Base-by-base conservation (phyloP, 2,329 filamentous ascomycete genomes). In the Penicillium sp. region DNA sequence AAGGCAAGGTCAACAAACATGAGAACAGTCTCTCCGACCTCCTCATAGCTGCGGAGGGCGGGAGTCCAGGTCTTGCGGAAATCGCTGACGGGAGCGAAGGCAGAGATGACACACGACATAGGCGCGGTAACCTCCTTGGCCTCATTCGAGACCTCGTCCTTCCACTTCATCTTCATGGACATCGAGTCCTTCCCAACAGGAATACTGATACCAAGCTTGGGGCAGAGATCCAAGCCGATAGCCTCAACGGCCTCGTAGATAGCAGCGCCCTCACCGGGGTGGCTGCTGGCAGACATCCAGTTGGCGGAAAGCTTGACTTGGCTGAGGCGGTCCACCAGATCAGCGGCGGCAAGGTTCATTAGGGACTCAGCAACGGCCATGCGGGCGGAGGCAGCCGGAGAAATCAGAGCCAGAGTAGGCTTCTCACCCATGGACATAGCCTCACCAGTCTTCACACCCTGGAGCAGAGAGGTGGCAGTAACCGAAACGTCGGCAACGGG, bases 381-480 rank as follows among this genome's bases (percentile, higher is more conserved):
- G 52, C 93, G 87, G 16, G 95, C 93, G 21, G 95, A 98, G 22
- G 95, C 91, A 44, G 87, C 90, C 3, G 93, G 85, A 4, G 90
- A 93, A 57, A 99, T 96, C 22, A 99, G 82, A 6, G 95, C 95
- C 54, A 99, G 78, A 0, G 88, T 89, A 43, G 93, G 91, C 76
- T 90, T 95, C 77, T 97, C 93, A 33, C 95, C 95, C 89, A 96
- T 96, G 1, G 92, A 89, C 91, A 98, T 96, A n/a, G 93, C 93
- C 75, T 98, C 95, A 65, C 95, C 95, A 27, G 88, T 90, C 68
- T 84, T 88, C 48, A 89, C 83, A 58, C 88, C 90, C 16, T 82
- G 79, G 47, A 86, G 84, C 65, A 96, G 87, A 2, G 91, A 89
- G 0, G 91, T 93, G 0, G 90, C 87, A 22, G 93, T 98, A 24